Evolutionary conservation across 352 stramenopile species (phyloP).

Genomic region (Globisporangium carolinianum): DNA sequence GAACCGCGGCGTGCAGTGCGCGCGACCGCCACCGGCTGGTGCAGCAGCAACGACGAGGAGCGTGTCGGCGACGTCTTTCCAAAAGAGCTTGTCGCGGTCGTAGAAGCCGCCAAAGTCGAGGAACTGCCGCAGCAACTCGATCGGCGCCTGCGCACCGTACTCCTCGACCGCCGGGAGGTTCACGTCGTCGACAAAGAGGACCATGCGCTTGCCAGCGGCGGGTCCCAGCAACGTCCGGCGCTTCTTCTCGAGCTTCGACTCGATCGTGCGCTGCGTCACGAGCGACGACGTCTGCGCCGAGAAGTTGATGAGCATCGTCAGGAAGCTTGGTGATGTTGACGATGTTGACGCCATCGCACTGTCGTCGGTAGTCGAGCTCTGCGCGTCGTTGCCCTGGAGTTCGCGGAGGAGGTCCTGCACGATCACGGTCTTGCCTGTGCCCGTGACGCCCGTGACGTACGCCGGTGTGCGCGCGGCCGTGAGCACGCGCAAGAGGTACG

Average conservation of each 20-base stretch:
- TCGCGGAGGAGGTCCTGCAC: conserved; percentile 72
- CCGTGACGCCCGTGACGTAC: conserved; percentile 86
- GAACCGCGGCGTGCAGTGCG: conserved; percentile 89
- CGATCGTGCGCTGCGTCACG: conserved; percentile 87
- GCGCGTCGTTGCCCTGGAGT: conserved; percentile 21
- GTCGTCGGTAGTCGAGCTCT: conserved; percentile 14
- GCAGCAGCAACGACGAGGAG: conserved; percentile 88
- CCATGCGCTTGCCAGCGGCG: conserved; percentile 77
- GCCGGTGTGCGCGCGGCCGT: conserved; percentile 63
- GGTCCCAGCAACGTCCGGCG: conserved; percentile 91
- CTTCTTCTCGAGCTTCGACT: conserved; percentile 94
- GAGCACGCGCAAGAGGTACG: conserved; percentile 45
- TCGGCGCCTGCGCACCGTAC: conserved; percentile 91
- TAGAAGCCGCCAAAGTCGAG: conserved; percentile 95
- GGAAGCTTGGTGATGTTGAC: conserved; percentile 34
- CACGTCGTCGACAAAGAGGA: conserved; percentile 95
- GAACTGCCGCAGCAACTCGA: conserved; percentile 93
- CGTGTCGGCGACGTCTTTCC: conserved; percentile 93
- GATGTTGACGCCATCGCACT: conserved; percentile 12
- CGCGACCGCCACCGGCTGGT: conserved; percentile 83
- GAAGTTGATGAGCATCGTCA: conserved; percentile 88
- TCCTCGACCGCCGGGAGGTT: conserved; percentile 93
- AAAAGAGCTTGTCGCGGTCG: conserved; percentile 95
- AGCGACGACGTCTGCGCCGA: conserved; percentile 88
- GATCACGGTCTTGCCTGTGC: conserved; percentile 87